Evolutionary conservation across 768 basidiomycete genomes (phyloP), one percentile per base, ranked within the genome.

Genomic region (Leucogyrophana mollusca): DNA sequence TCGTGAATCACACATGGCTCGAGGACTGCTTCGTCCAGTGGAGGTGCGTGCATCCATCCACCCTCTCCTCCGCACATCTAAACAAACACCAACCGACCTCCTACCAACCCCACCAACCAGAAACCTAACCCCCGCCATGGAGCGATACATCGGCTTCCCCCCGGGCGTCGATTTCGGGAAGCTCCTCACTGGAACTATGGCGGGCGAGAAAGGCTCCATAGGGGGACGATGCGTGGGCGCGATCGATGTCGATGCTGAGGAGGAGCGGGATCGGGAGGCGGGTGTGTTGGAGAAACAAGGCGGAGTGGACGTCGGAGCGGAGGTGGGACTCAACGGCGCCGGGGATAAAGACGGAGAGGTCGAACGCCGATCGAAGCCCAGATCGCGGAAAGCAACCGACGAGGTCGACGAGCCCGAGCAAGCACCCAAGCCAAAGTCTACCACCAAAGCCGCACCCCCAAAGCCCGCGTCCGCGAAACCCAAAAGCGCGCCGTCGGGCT

Each of bases 1-100:
- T 94, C 47, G 86, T 94, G 9, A 95, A 93, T 55, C 94, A 97
- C 55, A 75, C 77, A 0, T 96, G 92, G 91, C 73, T 96, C 3
- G 94, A 96, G 58, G 90, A 94, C 51, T 94, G 90, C 60, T 88
- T 94, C 58, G 66, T 82, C 17, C 74, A 82, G 42, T 96, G 94
- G 93, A 76, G 77, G 38, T 60, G 34, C 35, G 50, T 40, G 21
- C 36, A n/a, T n/a, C n/a, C n/a, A n/a, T n/a, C n/a, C n/a, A n/a
- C n/a, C n/a, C n/a, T n/a, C n/a, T n/a, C n/a, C n/a, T n/a, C n/a
- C n/a, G n/a, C n/a, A n/a, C n/a, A n/a, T n/a, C n/a, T n/a, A n/a
- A n/a, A n/a, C n/a, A n/a, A n/a, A n/a, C n/a, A n/a, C n/a, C n/a
- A n/a, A n/a, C n/a, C n/a, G n/a, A n/a, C n/a, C n/a, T n/a, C n/a